phyloP scores from a whole-genome alignment of 2,329 filamentous ascomycete genomes.

The Uncinocarpus reesii region DNA sequence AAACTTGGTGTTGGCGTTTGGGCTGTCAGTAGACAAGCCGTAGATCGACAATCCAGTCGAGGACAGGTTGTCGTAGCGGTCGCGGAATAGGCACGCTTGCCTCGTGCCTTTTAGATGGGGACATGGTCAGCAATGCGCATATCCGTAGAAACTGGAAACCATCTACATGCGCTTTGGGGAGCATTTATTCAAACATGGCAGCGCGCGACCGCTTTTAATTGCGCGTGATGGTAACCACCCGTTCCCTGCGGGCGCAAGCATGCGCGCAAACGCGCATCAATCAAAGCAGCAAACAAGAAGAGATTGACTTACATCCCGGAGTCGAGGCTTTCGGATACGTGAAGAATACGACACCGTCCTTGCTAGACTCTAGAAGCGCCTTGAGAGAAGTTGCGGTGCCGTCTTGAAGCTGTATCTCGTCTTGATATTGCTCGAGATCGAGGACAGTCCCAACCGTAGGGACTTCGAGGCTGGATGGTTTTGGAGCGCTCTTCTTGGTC shows the following conservation, averaged over 20 bases:
- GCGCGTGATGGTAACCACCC: too few species aligned
- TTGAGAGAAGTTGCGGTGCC: conserved; percentile 70
- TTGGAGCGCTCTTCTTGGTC: neutral
- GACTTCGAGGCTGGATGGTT: conserved; percentile 17
- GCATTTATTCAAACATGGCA: too few species aligned
- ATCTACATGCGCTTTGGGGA: too few species aligned
- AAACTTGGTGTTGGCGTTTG: conserved; percentile 88
- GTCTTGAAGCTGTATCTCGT: conserved; percentile 74
- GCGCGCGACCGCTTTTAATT: too few species aligned
- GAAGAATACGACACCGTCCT: conserved; percentile 79
- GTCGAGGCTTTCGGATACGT: conserved; percentile 94
- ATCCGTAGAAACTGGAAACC: neutral
- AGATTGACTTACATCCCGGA: conserved; percentile 65
- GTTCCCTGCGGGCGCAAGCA: too few species aligned
- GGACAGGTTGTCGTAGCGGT: conserved; percentile 66
- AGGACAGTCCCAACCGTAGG: conserved; percentile 38
- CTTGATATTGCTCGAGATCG: conserved; percentile 47
- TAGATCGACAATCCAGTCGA: conserved; percentile 75
- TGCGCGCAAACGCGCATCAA: neutral
- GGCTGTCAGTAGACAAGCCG: conserved; percentile 76
- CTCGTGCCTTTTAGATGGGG: conserved; percentile 62
- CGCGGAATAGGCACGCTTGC: conserved; percentile 88
- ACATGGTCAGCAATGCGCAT: neutral
- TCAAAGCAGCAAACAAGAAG: conserved; percentile 6
- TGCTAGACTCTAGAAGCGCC: conserved; percentile 70